Base-by-base conservation (phyloP, 75 land plant species). In the Picea glauca region DNA sequence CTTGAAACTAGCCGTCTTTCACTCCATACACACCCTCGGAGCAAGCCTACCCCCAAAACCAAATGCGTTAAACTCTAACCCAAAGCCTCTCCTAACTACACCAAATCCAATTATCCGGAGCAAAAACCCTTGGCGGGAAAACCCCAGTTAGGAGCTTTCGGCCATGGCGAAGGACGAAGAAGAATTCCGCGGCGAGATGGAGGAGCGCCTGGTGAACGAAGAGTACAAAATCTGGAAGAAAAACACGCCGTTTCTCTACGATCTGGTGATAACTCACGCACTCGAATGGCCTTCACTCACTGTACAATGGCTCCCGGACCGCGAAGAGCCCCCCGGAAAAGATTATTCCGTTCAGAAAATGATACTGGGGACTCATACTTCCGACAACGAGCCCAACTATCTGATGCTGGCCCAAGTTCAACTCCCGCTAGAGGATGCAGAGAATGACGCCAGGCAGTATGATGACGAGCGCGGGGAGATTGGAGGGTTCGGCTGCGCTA, bases 201-300 rank as follows among this genome's bases (percentile, higher is more conserved):
- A 96, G 84, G 67, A 61, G 73, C 79, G 77, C 63, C 77, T 81
- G 76, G 80, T 76, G 58, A 75, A 65, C 76, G 89, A 96, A 79
- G 98, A 96, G 83, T 96, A 77, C 86, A 46, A 58, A 1, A 89
- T 96, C 43, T 96, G 98, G 98, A 96, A 96, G 95, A 94, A 92
- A 90, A 96, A 96, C 87, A 89, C 91, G 14, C 98, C 98, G 30
- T 92, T 87, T 62, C 86, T 96, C 26, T 96, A 96, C 84, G 98
- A 96, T 65, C 85, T 96, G 21, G 85, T 96, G 56, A 83, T 96
- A 77, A 90, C 93, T 26, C 91, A 94, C 80, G 83, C 98, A 21
- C 88, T 96, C 56, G 98, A 94, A 66, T 96, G 98, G 98, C 98
- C 98, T 0, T 92, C 95, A 20, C 95, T 96, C 80, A 94, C 98